Evolutionary conservation across 306 rosid species (phyloP).

Genomic region (Acacia acuminata): DNA sequence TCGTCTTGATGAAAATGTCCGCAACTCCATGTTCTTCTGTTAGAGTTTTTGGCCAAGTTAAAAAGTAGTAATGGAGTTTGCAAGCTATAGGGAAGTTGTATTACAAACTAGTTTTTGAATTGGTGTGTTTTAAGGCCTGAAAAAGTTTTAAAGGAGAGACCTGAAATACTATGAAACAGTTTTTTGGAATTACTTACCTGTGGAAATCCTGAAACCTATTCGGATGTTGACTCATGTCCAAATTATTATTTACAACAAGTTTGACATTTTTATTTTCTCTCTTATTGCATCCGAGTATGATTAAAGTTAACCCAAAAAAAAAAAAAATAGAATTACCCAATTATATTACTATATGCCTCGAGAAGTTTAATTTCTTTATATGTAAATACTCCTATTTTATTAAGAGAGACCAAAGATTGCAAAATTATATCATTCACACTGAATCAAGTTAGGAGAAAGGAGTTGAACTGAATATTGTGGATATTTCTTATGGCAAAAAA

Average conservation of each 20-base stretch:
- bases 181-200: not conserved
- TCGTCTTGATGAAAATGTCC: conserved; percentile 13
- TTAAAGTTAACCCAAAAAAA: not conserved
- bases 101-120: not conserved
- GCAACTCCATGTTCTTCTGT: conserved; percentile 46
- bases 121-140: not conserved
- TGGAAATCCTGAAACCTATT: not conserved
- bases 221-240: not conserved
- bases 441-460: too few relatives aligned
- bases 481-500: too few relatives aligned
- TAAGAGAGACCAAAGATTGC: not conserved
- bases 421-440: too few relatives aligned
- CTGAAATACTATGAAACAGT: not conserved
- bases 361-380: not conserved
- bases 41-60: not conserved
- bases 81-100: not conserved
- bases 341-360: not conserved
- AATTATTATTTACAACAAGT: not conserved
- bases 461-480: too few relatives aligned
- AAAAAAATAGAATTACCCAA: not conserved
- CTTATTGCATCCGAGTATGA: not conserved
- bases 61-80: not conserved
- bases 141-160: not conserved
- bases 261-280: not conserved
- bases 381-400: too few relatives aligned